Evolutionary conservation across 2,329 filamentous ascomycete genomes (phyloP).

Genomic region (Aureobasidium sp.): DNA sequence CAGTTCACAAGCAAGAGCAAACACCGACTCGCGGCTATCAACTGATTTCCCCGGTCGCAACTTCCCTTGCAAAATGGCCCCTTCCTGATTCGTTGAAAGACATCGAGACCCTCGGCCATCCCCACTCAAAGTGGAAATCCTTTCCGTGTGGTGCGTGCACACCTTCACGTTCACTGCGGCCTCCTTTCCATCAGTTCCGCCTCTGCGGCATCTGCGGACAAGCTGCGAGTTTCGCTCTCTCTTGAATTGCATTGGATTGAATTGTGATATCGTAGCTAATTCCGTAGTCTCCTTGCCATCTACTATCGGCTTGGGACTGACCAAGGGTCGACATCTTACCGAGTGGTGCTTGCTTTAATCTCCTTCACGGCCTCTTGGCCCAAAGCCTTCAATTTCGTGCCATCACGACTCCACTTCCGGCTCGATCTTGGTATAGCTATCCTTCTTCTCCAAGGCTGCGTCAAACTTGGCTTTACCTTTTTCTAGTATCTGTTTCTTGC

Average conservation of each 20-base stretch:
- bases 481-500: neutral
- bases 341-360: neutral
- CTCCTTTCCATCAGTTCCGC: neutral
- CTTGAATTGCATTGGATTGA: neutral
- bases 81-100: neutral
- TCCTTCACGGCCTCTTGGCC: neutral
- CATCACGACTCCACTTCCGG: neutral
- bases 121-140: neutral
- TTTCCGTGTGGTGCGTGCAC: neutral
- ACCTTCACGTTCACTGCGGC: neutral
- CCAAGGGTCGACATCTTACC: no score
- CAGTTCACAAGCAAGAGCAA: neutral
- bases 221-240: neutral
- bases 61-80: neutral
- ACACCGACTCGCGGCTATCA: neutral
- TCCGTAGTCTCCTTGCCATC: neutral
- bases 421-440: neutral
- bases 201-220: neutral
- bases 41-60: neutral
- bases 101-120: neutral
- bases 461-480: neutral
- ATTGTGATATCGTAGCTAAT: neutral
- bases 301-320: no score
- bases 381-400: neutral
- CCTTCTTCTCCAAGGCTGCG: neutral